Percentiles rank a stretch among this genome's conserved stretches.
Conservation (phyloP, 1,284 basidiomycete genomes). For the Cutaneotrichosporon mucoides region DNA sequence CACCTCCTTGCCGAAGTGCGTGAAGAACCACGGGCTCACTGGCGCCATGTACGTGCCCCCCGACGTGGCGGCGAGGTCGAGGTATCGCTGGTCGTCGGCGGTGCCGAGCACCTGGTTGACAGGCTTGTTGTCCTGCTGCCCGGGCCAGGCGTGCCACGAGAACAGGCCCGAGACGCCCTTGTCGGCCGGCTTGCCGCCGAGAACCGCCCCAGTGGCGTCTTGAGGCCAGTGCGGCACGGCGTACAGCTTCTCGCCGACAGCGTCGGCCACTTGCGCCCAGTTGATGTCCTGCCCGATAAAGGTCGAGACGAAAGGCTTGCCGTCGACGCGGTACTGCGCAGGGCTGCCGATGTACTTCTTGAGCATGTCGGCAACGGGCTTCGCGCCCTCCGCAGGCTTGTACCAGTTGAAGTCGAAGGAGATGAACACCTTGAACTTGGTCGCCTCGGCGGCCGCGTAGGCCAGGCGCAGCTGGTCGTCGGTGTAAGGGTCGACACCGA, state of each 20-base stretch:
- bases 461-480: conserved; percentile 40
- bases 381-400: conserved; percentile 16
- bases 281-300: conserved; percentile 48
- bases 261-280: conserved; percentile 27
- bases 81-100: conserved; percentile 35
- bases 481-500: conserved; percentile 42
- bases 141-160: conserved; percentile 48
- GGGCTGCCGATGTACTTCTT: conserved; percentile 29
- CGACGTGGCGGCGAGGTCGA: conserved; percentile 15
- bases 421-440: conserved; percentile 44
- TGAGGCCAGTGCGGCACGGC: conserved; percentile 41
- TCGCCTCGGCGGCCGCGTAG: conserved; percentile 35
- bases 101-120: conserved; percentile 28
- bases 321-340: conserved; percentile 36
- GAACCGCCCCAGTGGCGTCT: conserved; percentile 6
- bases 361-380: conserved; percentile 20
- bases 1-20: conserved; percentile 46
- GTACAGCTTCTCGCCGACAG: conserved; percentile 33
- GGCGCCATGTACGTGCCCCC: conserved; percentile 47
- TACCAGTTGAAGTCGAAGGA: conserved; percentile 50
- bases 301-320: conserved; percentile 42
- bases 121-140: conserved; percentile 37
- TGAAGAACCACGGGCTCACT: conserved; percentile 48
- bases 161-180: conserved; percentile 40
- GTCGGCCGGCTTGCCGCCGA: conserved; percentile 20